Evolutionary conservation across 1,284 basidiomycete genomes (phyloP).

Genomic region (Omphalotus olearius): DNA sequence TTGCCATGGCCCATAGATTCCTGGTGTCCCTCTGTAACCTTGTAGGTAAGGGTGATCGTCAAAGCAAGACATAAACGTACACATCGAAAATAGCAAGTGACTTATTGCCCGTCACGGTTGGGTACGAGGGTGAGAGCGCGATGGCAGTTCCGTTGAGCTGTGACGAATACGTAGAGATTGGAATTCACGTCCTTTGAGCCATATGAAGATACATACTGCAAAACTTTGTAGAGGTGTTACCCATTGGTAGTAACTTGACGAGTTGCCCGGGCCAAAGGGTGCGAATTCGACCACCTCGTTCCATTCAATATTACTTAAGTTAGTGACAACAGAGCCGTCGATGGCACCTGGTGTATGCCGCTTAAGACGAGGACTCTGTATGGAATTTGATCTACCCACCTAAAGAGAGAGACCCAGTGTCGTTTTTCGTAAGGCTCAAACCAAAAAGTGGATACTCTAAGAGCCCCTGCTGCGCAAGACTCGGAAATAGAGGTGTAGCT

Average conservation of each 20-base stretch:
- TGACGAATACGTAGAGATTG: background rate
- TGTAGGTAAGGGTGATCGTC: constrained; percentile 3
- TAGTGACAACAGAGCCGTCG: constrained; percentile 60
- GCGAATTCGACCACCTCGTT: constrained; percentile 70
- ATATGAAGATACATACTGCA: constrained; percentile 37
- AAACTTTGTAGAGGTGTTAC: constrained; percentile 60
- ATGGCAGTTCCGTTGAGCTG: constrained; percentile 62
- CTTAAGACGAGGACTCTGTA: background rate
- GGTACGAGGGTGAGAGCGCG: constrained; percentile 63
- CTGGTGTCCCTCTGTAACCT: constrained; percentile 60
- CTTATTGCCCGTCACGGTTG: constrained; percentile 46
- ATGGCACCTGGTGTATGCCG: constrained; percentile 51
- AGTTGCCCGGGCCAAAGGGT: constrained; percentile 54
- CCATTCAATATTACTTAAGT: constrained; percentile 61
- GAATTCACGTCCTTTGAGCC: constrained; percentile 6
- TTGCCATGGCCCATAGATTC: constrained; percentile 78
- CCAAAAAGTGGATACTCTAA: constrained; percentile 74
- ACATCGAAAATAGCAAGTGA: constrained; percentile 78
- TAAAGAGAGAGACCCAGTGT: constrained; percentile 57
- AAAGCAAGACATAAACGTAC: constrained; percentile 33
- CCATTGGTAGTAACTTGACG: constrained; percentile 81
- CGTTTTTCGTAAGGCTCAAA: constrained; percentile 54
- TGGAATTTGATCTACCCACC: constrained; percentile 35
- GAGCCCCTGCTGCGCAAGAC: constrained; percentile 55
- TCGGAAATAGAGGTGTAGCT: constrained; percentile 66